phyloP scores from a whole-genome alignment of 176 grass and related monocot species.

The Melocanna baccifera region DNA sequence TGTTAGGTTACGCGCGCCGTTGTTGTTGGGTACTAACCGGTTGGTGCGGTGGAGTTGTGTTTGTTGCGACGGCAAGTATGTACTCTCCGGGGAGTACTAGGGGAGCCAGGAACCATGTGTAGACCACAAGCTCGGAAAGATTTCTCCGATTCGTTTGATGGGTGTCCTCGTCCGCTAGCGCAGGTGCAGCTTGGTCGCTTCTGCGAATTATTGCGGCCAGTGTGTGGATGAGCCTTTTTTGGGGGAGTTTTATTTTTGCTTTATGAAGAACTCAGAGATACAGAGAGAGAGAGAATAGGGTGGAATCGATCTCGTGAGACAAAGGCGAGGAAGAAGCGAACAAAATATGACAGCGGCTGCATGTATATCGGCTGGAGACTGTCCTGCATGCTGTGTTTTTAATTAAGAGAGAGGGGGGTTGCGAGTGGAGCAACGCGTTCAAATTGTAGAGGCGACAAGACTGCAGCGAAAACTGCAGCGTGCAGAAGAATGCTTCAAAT shows the following conservation, averaged over 20 bases:
- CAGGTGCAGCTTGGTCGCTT: constrained; percentile 41
- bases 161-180: constrained; percentile 45
- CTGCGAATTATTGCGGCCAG: constrained; percentile 54
- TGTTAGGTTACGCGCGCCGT: not conserved
- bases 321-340: constrained; percentile 38
- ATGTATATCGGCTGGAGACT: constrained; percentile 58
- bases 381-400: constrained; percentile 18
- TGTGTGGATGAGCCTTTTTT: constrained; percentile 72
- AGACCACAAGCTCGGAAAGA: constrained; percentile 70
- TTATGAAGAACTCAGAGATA: not conserved
- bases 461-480: too few species aligned
- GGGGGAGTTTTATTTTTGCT: not conserved
- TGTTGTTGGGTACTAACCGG: not conserved
- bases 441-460: not conserved
- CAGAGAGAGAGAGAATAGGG: constrained; percentile 17
- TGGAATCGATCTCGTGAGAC: constrained; percentile 35
- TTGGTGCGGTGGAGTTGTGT: constrained; percentile 12
- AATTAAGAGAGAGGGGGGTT: not conserved
- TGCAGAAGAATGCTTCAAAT: not conserved
- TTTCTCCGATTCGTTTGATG: constrained; percentile 61
- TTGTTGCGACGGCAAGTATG: constrained; percentile 35
- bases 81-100: constrained; percentile 40
- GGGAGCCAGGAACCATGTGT: constrained; percentile 45
- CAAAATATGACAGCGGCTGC: constrained; percentile 52
- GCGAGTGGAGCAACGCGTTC: constrained; percentile 23